Evolutionary conservation across 331 rosid genomes (phyloP), one percentile per base, ranked within the genome.

Genomic region (Quercus lobata): DNA sequence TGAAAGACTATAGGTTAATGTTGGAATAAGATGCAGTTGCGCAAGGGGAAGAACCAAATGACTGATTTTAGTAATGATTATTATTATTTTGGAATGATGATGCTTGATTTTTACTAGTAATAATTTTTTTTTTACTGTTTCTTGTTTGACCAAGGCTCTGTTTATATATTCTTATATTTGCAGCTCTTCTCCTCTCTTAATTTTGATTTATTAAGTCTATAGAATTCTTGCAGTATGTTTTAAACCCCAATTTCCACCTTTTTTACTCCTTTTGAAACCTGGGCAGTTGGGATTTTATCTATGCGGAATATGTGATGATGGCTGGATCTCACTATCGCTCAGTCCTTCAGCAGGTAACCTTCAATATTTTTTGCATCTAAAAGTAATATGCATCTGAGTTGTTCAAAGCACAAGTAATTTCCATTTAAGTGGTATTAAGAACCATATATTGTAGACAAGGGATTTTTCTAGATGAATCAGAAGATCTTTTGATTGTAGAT

Each of bases 271-370:
- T 53, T 79, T 56, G 61, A 56, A 56, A 56, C 22, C 61, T 19
- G 76, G 83, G 82, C 90, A 96, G 99, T 86, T 96, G 99, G 99
- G 99, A 96, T 91, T 96, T 91, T 87, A 96, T 96, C 86, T 96
- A 96, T 71, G 99, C 98, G 29, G 97, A 93, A 63, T 93, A 96
- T 87, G 94, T 93, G 75, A 90, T 88, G 99, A 94, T 88, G 66
- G 99, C 99, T 70, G 99, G 99, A 63, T 73, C 82, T 78, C 88
- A 96, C 87, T 92, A 91, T 78, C 94, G 98, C 32, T 90, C 98
- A 60, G 93, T 89, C 62, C 97, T 93, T 52, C 93, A 97, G 99
- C 97, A 95, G 99, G 99, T 93, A 65, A 83, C 34, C 15, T 17
- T 83, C 61, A 49, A 52, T 77, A 35, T 82, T 41, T 34, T 80